Evolutionary conservation across 306 rosid species (phyloP).

Genomic region (Castanopsis chinensis): DNA sequence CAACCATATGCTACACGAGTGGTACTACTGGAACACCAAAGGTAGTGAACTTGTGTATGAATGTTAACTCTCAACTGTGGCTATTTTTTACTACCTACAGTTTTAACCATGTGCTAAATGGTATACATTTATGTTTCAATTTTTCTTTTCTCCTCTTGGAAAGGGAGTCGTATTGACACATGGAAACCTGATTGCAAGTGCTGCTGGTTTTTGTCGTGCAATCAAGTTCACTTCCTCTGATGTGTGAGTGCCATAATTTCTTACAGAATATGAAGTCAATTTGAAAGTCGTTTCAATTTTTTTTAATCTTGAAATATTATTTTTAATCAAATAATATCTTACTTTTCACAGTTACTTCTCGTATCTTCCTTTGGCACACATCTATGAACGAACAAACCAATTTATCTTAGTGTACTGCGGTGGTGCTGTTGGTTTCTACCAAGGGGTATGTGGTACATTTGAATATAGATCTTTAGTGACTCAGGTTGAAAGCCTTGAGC

Average conservation of each 20-base stretch:
- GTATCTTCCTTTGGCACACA: conserved; percentile 97
- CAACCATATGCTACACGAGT: conserved; percentile 95
- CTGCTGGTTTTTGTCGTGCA: conserved; percentile 59
- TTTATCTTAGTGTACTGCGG: conserved; percentile 63
- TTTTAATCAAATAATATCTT: not conserved
- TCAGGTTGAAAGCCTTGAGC: not conserved
- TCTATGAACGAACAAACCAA: conserved; percentile 93
- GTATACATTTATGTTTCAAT: not conserved
- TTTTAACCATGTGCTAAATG: not conserved
- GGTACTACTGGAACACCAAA: conserved; percentile 99
- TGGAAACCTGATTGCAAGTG: conserved; percentile 77
- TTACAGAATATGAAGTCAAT: not conserved
- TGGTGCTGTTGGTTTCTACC: conserved; percentile 91
- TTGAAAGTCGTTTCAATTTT: not conserved
- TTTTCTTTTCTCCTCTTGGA: conserved; percentile 20
- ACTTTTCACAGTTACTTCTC: conserved; percentile 72
- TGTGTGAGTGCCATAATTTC: conserved; percentile 50
- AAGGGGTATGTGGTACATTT: conserved; percentile 67
- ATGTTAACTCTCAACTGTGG: not conserved
- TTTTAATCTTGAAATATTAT: not conserved
- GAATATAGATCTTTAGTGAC: not conserved
- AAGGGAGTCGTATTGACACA: conserved; percentile 93
- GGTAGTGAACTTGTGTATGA: conserved; percentile 34
- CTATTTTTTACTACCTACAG: not conserved
- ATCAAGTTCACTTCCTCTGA: conserved; percentile 69